These are phyloP conservation scores for Lumnitzera racemosa DNA, from an alignment of 345 rosid species.

Conservation along the genomic window DNA sequence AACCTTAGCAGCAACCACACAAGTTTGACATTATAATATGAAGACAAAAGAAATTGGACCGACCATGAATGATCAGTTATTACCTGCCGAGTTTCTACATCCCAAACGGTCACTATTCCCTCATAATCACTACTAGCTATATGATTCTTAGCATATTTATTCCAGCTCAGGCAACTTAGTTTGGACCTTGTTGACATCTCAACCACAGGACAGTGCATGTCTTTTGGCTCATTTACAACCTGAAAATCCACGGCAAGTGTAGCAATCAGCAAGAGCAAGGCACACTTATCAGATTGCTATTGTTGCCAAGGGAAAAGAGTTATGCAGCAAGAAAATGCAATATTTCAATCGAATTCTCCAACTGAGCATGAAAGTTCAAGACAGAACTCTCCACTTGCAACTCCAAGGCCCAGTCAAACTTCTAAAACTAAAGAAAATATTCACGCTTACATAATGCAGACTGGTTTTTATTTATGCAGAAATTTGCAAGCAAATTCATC, in stretches of 20 bases:
- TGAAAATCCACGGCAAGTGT: constrained; percentile 22
- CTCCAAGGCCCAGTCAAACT: too few species aligned
- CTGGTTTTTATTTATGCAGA: too few species aligned
- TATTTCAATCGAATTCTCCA: too few species aligned
- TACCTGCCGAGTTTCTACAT: constrained; percentile 92
- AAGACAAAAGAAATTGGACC: not conserved
- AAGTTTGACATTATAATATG: not conserved
- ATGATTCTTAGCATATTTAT: constrained; percentile 79
- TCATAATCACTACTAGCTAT: constrained; percentile 99
- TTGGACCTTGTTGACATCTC: constrained; percentile 97
- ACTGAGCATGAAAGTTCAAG: too few species aligned
- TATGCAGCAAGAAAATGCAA: too few species aligned
- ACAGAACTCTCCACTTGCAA: too few species aligned
- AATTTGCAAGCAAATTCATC: too few species aligned
- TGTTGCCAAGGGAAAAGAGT: too few species aligned
- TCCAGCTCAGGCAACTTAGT: constrained; percentile 99
- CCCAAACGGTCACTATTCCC: constrained; percentile 99
- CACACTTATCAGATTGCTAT: not conserved
- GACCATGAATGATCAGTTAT: not conserved
- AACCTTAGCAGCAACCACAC: too few species aligned
- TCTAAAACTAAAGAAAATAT: too few species aligned
- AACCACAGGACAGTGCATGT: constrained; percentile 79
- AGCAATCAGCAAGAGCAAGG: constrained; percentile 3
- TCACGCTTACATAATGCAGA: too few species aligned
- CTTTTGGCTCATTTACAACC: constrained; percentile 79